Evolutionary conservation across 805 yeast genomes (phyloP), one percentile per base, ranked within the genome.

Genomic region (Candida wancherniae): DNA sequence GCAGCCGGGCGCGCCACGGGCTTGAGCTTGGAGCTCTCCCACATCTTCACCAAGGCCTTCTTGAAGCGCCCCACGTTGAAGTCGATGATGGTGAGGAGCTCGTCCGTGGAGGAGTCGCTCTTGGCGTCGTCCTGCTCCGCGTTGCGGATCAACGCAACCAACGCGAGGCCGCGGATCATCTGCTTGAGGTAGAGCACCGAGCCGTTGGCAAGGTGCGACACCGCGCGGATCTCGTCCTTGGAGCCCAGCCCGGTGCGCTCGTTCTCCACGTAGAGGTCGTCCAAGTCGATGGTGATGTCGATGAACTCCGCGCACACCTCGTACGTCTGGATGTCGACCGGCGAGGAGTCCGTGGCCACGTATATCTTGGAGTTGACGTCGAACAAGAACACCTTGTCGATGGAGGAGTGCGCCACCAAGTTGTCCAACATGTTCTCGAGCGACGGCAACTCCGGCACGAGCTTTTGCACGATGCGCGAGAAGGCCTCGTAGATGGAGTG

Each of bases 301-400:
- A 92, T 90, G 51, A 92, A 92, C 51, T 92, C 97, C 0, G 97
- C 94, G 57, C 97, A 92, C 2, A 90, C 94, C 55, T 92, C 97
- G 54, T 92, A 92, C 0, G 94, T 84, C 51, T 87, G 95, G 23
- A 86, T 82, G 58, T 90, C 97, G 22, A 90, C 95, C 0, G 97
- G 97, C 2, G 88, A 79, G 0, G 95, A 84, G 55, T 92, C 98
- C 0, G 97, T 90, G 4, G 97, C 96, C 28, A 90, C 87, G 53
- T 90, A 92, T 13, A 92, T 84, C 54, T 92, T 92, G 11, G 95
- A 83, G 50, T 84, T 84, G 15, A 90, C 77, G 53, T 92, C 98
- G 49, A 92, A 90, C 35, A 92, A 56, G 48, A 88, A 92, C 12
- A 92, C 90, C 62, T 92, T 92, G 44, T 92, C 98, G 39, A 92